A percentile compares a stretch with the other conserved stretches of the same genome.
Evolutionary conservation across 2,329 filamentous ascomycete species (phyloP).

Genomic region (Gnomoniopsis sp.): DNA sequence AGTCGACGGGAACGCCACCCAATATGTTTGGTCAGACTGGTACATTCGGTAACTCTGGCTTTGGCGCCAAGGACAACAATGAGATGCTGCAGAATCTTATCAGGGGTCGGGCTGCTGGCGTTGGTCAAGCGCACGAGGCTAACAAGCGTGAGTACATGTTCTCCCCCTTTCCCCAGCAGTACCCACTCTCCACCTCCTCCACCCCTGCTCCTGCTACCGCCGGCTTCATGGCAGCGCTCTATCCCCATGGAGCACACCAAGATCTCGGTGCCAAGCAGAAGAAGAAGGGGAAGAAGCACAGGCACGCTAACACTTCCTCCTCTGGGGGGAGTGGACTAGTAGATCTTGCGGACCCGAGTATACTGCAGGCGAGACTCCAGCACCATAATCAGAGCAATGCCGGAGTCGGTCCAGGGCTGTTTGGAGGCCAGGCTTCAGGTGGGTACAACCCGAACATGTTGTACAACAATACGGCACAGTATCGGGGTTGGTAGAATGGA

Average conservation of each 20-base stretch:
- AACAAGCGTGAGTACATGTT: constrained; percentile 99
- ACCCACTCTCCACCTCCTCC: constrained; percentile 76
- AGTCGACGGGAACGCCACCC: constrained; percentile 90
- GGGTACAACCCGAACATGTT: constrained; percentile 88
- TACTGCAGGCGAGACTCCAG: constrained; percentile 96
- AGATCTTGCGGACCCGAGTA: constrained; percentile 99
- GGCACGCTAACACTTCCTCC: constrained; percentile 99
- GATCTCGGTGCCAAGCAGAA: constrained; percentile 95
- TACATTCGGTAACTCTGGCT: constrained; percentile 71
- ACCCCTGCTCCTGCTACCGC: constrained; percentile 78
- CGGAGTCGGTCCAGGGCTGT: constrained; percentile 84
- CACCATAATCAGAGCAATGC: constrained; percentile 78
- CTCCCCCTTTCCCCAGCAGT: constrained; percentile 87
- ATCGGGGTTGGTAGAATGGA: constrained; percentile 59
- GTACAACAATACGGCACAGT: constrained; percentile 62
- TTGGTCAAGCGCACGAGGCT: constrained; percentile 73
- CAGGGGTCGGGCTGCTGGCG: constrained; percentile 64
- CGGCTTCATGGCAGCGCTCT: constrained; percentile 87
- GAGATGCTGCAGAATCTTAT: constrained; percentile 82
- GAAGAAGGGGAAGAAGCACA: constrained; percentile 99
- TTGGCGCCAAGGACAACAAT: constrained; percentile 69
- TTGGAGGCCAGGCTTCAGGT: constrained; percentile 87
- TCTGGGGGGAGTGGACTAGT: constrained; percentile 98
- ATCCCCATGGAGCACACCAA: constrained; percentile 84
- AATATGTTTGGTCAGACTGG: constrained; percentile 92